A percentile compares a stretch with the other conserved stretches of the same genome.
Conservation (phyloP, 768 basidiomycete genomes). For the Hypholoma fasciculare region DNA sequence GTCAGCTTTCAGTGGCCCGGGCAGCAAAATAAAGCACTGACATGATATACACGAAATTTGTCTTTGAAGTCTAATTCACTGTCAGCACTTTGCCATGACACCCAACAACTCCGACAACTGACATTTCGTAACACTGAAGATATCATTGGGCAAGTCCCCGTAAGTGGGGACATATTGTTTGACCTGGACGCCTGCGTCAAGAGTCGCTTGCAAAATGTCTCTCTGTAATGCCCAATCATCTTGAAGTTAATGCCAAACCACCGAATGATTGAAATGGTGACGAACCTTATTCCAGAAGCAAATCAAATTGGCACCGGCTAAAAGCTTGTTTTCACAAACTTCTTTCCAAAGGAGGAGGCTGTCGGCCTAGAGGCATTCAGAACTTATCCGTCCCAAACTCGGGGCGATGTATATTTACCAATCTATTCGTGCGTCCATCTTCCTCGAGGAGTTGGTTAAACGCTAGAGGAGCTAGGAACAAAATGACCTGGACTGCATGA, state of each 20-base stretch:
- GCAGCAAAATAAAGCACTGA: conserved; percentile 28
- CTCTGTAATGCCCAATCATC: conserved; percentile 17
- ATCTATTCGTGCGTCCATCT: conserved; percentile 60
- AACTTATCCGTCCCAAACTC: background rate
- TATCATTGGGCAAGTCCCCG: conserved; percentile 57
- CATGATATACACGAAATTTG: conserved; percentile 66
- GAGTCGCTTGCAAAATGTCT: conserved; percentile 58
- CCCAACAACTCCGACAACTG: conserved; percentile 18
- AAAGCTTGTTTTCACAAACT: conserved; percentile 62
- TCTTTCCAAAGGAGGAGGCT: conserved; percentile 73
- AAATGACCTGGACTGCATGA: conserved; percentile 64
- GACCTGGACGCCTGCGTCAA: conserved; percentile 56
- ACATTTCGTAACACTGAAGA: conserved; percentile 64
- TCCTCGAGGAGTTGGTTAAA: conserved; percentile 78
- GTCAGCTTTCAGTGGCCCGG: background rate
- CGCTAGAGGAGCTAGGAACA: conserved; percentile 79
- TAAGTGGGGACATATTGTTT: conserved; percentile 64
- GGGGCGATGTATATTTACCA: conserved; percentile 36
- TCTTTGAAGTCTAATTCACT: conserved; percentile 58
- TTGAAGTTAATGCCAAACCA: background rate
- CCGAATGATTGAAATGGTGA: background rate
- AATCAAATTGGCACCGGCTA: conserved; percentile 63
- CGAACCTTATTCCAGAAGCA: conserved; percentile 74
- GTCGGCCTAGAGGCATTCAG: conserved; percentile 52
- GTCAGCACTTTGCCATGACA: background rate